Evolutionary conservation across 2,329 filamentous ascomycete species (phyloP).

Genomic region (Fusarium marasasianum): DNA sequence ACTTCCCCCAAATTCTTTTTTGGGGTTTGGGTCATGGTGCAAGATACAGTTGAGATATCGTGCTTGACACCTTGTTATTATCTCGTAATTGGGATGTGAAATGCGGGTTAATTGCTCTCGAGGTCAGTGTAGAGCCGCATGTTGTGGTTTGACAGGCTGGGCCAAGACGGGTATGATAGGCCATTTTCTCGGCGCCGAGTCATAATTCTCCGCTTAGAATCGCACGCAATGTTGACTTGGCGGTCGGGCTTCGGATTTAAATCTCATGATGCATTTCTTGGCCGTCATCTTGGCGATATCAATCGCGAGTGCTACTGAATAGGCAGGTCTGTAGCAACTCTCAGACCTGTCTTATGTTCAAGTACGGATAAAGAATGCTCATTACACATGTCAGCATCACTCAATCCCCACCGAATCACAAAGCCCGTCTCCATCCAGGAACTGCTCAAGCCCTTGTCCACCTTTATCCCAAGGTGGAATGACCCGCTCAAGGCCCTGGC

Average conservation of each 20-base stretch:
- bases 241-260: neutral
- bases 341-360: neutral
- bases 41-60: slow-evolving; percentile 20
- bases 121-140: slow-evolving; percentile 25
- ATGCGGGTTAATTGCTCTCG: neutral
- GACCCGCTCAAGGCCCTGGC: neutral
- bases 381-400: slow-evolving; percentile 1
- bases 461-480: neutral
- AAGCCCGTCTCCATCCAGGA: neutral
- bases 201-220: neutral
- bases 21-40: neutral
- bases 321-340: slow-evolving; percentile 15
- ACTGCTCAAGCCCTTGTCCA: neutral
- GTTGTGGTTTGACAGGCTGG: no score
- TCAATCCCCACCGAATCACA: neutral
- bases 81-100: neutral
- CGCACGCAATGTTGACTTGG: slow-evolving; percentile 15
- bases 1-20: slow-evolving; percentile 22
- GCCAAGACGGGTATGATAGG: slow-evolving; percentile 1
- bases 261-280: neutral
- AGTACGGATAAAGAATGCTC: neutral
- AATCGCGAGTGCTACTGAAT: neutral
- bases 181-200: neutral
- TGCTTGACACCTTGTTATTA: slow-evolving; percentile 9
- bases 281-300: neutral